phyloP scores from a whole-genome alignment of 176 grass and related monocot species.

The Avena atlantica region DNA sequence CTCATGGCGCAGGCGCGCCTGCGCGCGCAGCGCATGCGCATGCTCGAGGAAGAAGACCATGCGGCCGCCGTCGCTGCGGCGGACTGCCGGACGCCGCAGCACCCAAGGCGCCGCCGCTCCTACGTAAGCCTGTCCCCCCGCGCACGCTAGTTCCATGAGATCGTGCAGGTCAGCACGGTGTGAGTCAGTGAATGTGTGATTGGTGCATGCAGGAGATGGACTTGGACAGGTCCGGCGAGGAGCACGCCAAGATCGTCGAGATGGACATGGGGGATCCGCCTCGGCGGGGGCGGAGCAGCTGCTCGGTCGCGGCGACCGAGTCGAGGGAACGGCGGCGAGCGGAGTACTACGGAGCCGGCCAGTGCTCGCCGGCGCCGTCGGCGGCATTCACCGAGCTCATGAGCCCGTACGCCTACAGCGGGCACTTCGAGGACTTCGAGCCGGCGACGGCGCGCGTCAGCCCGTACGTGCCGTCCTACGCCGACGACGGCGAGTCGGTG shows the following conservation, averaged over 20 bases:
- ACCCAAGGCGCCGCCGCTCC: constrained; percentile 60
- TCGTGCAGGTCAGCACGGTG: neutral
- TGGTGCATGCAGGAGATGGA: constrained; percentile 65
- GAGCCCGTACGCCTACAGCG: constrained; percentile 52
- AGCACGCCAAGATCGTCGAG: constrained; percentile 77
- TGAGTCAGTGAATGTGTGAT: neutral
- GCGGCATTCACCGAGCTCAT: constrained; percentile 34
- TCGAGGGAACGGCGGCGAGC: constrained; percentile 35
- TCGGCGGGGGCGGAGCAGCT: constrained; percentile 61
- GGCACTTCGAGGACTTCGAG: constrained; percentile 59
- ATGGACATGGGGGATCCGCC: constrained; percentile 59
- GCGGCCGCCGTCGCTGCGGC: constrained; percentile 8
- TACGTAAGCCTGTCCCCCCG: constrained; percentile 44
- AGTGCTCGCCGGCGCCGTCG: constrained; percentile 53
- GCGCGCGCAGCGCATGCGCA: constrained; percentile 61
- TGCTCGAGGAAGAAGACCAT: constrained; percentile 48
- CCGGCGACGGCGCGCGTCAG: constrained; percentile 41
- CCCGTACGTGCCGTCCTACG: constrained; percentile 34
- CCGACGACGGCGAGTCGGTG: neutral
- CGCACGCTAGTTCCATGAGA: neutral
- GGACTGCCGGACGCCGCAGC: constrained; percentile 56
- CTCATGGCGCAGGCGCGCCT: constrained; percentile 65
- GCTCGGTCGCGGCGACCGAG: constrained; percentile 41
- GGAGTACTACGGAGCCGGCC: constrained; percentile 37
- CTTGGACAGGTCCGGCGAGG: constrained; percentile 66